Evolutionary conservation across 163 green algal genomes (phyloP), one percentile per base, ranked within the genome.

Genomic region (Volvox carteri): DNA sequence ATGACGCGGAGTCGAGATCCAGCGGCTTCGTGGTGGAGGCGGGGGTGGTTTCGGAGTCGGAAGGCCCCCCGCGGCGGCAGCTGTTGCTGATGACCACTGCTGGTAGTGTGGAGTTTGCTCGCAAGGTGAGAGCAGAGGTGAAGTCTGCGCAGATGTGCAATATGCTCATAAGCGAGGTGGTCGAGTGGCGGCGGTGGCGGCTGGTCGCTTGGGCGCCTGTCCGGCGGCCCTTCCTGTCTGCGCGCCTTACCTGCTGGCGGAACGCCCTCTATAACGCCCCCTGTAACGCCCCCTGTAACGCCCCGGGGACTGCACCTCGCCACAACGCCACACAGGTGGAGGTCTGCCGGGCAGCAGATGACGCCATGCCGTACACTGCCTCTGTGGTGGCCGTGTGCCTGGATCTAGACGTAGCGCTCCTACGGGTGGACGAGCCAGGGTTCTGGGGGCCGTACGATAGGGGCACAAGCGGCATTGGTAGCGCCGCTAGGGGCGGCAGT

Each of bases 11-110:
- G 58, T 90, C 86, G 28, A 41, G 3, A 1, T 50, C 44, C 50
- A 87, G 62, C 74, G 86, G 74, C 46, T 90, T 90, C 62, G 86
- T 90, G 48, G 86, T 90, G 41, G 41, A 30, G 39, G 60, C 46
- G 60, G 78, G 62, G 58, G 78, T 84, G 75, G 75, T 44, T 46
- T 30, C 37, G 50, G 48, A 84, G 75, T 12, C 30, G 50, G 75
- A 65, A 42, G 67, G 42, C 11, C 42, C 30, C 2, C 39, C 39
- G 21, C 79, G 18, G 60, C 60, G 42, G 56, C 70, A 76, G 67
- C 68, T 67, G 65, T 77, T 90, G 46, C 76, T 90, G 8, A 77
- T 80, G 77, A 90, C 86, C 2, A 87, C 86, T 4, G 86, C 77
- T 1, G 86, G 77, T 0, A 77, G 65, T 4, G 86, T 87, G 48